Percentiles rank a stretch among this genome's conserved stretches.
Conservation (phyloP, 345 rosid genomes). For the Pseudoturritis turrita region DNA sequence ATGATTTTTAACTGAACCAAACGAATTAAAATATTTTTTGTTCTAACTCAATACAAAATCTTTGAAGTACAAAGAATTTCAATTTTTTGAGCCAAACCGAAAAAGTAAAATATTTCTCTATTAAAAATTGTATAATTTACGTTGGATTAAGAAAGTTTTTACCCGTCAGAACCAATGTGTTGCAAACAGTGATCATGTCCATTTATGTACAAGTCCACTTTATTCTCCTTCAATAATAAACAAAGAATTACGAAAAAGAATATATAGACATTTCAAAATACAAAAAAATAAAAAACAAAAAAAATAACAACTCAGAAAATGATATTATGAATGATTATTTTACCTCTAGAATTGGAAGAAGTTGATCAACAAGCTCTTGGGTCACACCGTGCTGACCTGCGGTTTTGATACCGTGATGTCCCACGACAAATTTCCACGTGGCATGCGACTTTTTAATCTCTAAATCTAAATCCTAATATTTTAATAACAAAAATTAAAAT, state of each 20-base stretch:
- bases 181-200: constrained; percentile 66
- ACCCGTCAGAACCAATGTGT: constrained; percentile 44
- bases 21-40: no score
- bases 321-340: not conserved
- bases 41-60: no score
- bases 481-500: not conserved
- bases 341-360: constrained; percentile 56
- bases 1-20: no score
- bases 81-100: no score
- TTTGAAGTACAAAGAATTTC: no score
- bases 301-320: not conserved
- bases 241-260: not conserved
- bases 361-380: constrained; percentile 38
- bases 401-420: constrained; percentile 62
- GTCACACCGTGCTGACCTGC: constrained; percentile 57
- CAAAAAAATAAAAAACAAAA: not conserved
- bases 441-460: constrained; percentile 44
- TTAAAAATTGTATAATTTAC: not conserved
- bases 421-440: constrained; percentile 59
- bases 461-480: constrained; percentile 40
- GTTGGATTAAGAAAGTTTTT: not conserved
- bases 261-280: not conserved
- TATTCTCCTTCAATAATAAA: constrained; percentile 34
- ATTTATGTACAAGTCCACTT: constrained; percentile 52
- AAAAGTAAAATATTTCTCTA: no score